Percentiles rank a stretch among this genome's conserved stretches.
Conservation (phyloP, 805 yeast genomes). For the Starmerella bombi region DNA sequence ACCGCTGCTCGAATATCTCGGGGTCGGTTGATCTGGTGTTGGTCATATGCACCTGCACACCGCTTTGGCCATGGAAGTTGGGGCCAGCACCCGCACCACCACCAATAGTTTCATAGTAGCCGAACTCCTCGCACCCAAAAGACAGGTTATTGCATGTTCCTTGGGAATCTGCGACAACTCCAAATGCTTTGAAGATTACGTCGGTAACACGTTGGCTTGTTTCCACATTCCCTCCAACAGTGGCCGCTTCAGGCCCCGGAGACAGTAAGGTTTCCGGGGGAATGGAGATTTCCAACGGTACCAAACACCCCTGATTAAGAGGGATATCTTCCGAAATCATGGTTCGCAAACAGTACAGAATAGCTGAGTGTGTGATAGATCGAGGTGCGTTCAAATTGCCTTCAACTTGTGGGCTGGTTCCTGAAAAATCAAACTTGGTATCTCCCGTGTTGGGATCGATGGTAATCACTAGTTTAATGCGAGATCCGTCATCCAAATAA, state of each 20-base stretch:
- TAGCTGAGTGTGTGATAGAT: conserved; percentile 80
- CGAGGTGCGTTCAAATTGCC: conserved; percentile 88
- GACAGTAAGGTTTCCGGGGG: conserved; percentile 53
- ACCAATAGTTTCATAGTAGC: conserved; percentile 87
- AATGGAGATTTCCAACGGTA: conserved; percentile 56
- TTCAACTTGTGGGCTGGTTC: conserved; percentile 75
- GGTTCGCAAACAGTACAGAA: conserved; percentile 74
- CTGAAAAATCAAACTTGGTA: conserved; percentile 71
- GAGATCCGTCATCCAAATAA: conserved; percentile 28
- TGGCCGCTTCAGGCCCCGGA: conserved; percentile 79
- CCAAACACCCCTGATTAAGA: conserved; percentile 80
- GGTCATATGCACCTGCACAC: conserved; percentile 91
- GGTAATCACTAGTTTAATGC: conserved; percentile 20
- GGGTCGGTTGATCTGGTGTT: conserved; percentile 87
- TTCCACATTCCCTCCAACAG: conserved; percentile 89
- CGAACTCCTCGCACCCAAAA: conserved; percentile 51
- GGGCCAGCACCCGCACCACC: conserved; percentile 93
- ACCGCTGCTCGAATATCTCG: conserved; percentile 75
- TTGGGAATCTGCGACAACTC: conserved; percentile 87
- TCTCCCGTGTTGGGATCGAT: conserved; percentile 42
- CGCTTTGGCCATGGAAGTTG: conserved; percentile 73
- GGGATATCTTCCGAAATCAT: conserved; percentile 82
- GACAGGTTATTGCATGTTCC: conserved; percentile 93
- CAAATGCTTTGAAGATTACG: conserved; percentile 72
- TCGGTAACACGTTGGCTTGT: conserved; percentile 91